phyloP scores from a whole-genome alignment of 2,329 filamentous ascomycete species.

The Diaporthe amygdali region DNA sequence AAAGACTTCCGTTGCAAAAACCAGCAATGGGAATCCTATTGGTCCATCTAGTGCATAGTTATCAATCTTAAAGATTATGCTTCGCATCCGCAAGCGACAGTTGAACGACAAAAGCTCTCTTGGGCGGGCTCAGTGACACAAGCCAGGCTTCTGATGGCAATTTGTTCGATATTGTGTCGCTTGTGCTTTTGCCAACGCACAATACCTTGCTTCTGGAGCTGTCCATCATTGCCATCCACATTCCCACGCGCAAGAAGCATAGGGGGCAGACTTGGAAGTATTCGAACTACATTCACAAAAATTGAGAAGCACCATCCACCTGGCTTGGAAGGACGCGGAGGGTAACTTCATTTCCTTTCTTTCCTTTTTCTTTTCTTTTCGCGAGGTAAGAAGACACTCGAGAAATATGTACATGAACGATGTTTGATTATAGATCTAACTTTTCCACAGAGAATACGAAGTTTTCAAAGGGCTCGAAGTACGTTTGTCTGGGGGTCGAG shows the following conservation, averaged over 20 bases:
- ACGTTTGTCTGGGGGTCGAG: background rate
- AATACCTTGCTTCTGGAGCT: background rate
- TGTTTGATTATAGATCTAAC: background rate
- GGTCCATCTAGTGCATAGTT: background rate
- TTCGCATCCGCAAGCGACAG: background rate
- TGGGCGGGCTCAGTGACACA: background rate
- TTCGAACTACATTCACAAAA: background rate
- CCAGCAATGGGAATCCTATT: background rate
- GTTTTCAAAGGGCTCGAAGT: background rate
- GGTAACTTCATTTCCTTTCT: too few relatives aligned
- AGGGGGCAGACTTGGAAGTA: background rate
- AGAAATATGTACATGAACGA: background rate
- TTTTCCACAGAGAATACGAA: background rate
- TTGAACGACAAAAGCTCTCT: background rate
- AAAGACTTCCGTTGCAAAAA: background rate
- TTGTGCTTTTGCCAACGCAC: background rate
- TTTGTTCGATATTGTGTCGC: background rate
- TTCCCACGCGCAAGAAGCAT: background rate
- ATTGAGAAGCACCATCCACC: background rate
- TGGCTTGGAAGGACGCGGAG: background rate
- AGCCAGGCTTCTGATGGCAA: background rate
- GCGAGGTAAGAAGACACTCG: background rate
- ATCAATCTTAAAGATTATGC: background rate
- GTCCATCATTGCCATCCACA: background rate
- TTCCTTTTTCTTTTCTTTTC: too few relatives aligned